Conservation (phyloP, 805 yeast genomes). For the Scheffersomyces lignosus region DNA sequence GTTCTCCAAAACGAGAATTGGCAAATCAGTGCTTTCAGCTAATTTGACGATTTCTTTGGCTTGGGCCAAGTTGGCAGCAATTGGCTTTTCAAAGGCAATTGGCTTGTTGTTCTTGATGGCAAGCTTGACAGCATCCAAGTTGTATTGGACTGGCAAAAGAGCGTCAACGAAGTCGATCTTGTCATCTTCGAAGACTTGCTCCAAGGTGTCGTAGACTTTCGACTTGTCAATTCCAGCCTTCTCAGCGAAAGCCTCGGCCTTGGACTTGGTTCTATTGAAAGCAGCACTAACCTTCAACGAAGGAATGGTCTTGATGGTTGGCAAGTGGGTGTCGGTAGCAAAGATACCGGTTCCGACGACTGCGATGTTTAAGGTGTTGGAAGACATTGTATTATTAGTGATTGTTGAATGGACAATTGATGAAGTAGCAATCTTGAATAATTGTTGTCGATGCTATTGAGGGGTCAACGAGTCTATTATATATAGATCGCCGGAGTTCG, state of each 20-base stretch:
- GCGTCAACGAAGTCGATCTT: slow-evolving; percentile 79
- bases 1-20: slow-evolving; percentile 80
- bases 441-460: too few species aligned
- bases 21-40: slow-evolving; percentile 59
- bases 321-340: slow-evolving; percentile 82
- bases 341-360: slow-evolving; percentile 85
- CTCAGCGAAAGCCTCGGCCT: slow-evolving; percentile 79
- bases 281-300: slow-evolving; percentile 64
- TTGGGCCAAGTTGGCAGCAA: slow-evolving; percentile 80
- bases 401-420: too few species aligned
- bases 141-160: slow-evolving; percentile 83
- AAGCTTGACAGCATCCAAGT: slow-evolving; percentile 62
- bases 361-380: slow-evolving; percentile 50
- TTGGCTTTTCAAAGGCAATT: slow-evolving; percentile 83
- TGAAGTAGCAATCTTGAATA: too few species aligned
- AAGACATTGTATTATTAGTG: slow-evolving; percentile 4
- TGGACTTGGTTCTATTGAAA: slow-evolving; percentile 78
- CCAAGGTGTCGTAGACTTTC: slow-evolving; percentile 61
- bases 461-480: too few species aligned
- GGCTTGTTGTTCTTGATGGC: slow-evolving; percentile 80
- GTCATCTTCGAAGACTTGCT: slow-evolving; percentile 65
- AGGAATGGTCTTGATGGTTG: slow-evolving; percentile 56
- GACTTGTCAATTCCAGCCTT: slow-evolving; percentile 50
- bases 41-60: slow-evolving; percentile 78
- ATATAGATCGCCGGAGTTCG: too few species aligned